Percentiles rank a stretch among this genome's conserved stretches.
These are phyloP conservation scores for Lobosporangium transversale DNA, from an alignment of 192 early-diverging fungal species.

Conservation along the genomic window DNA sequence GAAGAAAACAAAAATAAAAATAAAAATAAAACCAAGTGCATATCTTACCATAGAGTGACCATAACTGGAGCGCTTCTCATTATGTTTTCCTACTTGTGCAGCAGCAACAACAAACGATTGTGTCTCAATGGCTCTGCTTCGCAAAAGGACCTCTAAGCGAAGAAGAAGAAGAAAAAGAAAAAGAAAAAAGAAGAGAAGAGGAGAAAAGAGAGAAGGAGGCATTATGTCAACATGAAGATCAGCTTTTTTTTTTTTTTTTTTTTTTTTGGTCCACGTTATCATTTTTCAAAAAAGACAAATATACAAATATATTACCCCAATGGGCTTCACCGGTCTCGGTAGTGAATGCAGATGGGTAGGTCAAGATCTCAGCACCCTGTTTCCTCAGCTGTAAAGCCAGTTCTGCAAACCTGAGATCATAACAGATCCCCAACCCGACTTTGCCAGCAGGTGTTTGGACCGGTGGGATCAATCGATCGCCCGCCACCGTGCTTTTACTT, in stretches of 20 bases:
- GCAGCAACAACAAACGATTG: slow-evolving; percentile 86
- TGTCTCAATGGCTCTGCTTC: slow-evolving; percentile 86
- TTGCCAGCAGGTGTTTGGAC: slow-evolving; percentile 64
- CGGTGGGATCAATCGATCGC: slow-evolving; percentile 49
- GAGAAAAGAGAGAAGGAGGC: not conserved
- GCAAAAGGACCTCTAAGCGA: slow-evolving; percentile 76
- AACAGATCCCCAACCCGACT: slow-evolving; percentile 75
- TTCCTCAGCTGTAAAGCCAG: slow-evolving; percentile 64
- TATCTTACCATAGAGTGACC: slow-evolving; percentile 79
- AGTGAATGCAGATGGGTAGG: slow-evolving; percentile 88
- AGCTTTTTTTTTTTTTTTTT: not conserved
- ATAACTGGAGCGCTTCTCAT: slow-evolving; percentile 74
- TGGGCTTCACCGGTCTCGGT: slow-evolving; percentile 83
- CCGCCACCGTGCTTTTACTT: slow-evolving; percentile 52
- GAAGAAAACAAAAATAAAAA: not conserved
- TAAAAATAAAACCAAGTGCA: not conserved
- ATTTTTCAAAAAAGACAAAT: no score
- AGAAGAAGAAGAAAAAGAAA: not conserved
- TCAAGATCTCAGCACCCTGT: slow-evolving; percentile 74
- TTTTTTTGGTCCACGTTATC: not conserved
- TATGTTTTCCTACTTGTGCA: slow-evolving; percentile 82
- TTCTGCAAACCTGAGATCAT: slow-evolving; percentile 86
- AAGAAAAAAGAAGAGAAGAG: not conserved
- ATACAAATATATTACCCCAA: slow-evolving; percentile 74
- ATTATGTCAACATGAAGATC: not conserved